These are phyloP conservation scores for Dactylella cylindrospora DNA, from an alignment of 2,329 filamentous ascomycete species.

Conservation along the genomic window DNA sequence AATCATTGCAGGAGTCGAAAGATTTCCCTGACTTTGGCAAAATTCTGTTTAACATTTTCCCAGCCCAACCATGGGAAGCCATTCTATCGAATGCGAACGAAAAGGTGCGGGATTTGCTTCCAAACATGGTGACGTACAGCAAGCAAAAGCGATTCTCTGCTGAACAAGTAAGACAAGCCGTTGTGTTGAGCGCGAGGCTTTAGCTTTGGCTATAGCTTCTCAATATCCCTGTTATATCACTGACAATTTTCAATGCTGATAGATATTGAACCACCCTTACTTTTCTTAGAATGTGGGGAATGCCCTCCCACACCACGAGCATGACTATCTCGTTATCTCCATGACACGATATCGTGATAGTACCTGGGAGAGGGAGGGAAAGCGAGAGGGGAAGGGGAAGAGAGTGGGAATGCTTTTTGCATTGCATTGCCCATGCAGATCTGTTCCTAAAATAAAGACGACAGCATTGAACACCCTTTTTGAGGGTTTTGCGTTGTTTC, in stretches of 20 bases:
- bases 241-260: not conserved
- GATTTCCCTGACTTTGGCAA: slow-evolving; percentile 83
- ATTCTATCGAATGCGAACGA: slow-evolving; percentile 65
- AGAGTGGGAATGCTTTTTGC: no score
- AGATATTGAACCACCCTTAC: not conserved
- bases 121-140: slow-evolving; percentile 71
- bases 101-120: slow-evolving; percentile 66
- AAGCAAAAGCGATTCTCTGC: slow-evolving; percentile 68
- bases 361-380: no score
- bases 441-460: no score
- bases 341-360: no score
- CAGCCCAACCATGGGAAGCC: slow-evolving; percentile 66
- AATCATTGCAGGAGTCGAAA: slow-evolving; percentile 59
- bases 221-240: not conserved
- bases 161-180: slow-evolving; percentile 59
- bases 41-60: slow-evolving; percentile 75
- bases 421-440: no score
- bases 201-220: not conserved
- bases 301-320: no score
- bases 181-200: no score
- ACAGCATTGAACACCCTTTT: no score
- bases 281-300: no score
- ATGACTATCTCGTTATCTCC: no score
- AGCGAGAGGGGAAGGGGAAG: no score
- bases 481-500: no score